Percentiles rank a stretch among this genome's conserved stretches.
Conservation (phyloP, 2,329 filamentous ascomycete species). For the Claviceps purpurea region DNA sequence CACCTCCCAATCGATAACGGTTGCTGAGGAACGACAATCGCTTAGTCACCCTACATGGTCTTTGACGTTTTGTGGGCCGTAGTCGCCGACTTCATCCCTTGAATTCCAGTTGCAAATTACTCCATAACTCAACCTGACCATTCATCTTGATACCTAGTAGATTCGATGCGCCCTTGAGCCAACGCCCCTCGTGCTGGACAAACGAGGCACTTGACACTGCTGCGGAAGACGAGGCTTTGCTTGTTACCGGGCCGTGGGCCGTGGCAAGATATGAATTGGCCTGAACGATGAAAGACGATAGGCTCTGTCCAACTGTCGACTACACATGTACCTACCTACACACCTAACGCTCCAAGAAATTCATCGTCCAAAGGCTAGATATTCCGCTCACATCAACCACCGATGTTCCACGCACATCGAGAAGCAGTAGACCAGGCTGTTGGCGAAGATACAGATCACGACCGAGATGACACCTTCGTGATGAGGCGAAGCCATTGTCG, state of each 20-base stretch:
- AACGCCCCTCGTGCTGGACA: not conserved
- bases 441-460: not conserved
- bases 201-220: not conserved
- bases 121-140: not conserved
- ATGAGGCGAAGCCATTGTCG: not conserved
- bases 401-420: not conserved
- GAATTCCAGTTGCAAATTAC: slow-evolving; percentile 4
- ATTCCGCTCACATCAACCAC: not conserved
- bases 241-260: not conserved
- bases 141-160: not conserved
- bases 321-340: not conserved
- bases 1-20: no score
- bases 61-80: not conserved
- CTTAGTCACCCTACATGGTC: not conserved
- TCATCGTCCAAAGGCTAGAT: no score
- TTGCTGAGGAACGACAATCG: not conserved
- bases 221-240: not conserved
- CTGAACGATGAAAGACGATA: no score
- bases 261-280: not conserved
- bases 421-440: not conserved
- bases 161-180: not conserved
- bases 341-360: not conserved
- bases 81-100: slow-evolving; percentile 4
- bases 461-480: not conserved
- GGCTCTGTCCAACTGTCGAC: not conserved